Conservation (phyloP, 2,329 filamentous ascomycete genomes). For the Sporothrix globosa region DNA sequence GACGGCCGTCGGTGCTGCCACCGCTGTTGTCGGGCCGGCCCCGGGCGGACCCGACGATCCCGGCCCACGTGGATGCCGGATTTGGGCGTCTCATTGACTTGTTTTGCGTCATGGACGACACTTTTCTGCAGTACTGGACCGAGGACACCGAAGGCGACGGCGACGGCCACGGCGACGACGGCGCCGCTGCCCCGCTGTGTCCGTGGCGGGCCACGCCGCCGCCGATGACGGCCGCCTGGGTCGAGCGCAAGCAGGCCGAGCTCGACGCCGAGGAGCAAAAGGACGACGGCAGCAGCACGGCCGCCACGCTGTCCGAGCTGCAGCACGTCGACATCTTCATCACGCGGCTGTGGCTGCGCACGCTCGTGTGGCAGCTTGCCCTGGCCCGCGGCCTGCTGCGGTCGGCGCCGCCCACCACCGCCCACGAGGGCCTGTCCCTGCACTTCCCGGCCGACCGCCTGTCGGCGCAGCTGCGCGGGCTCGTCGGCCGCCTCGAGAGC, state of each 20-base stretch:
- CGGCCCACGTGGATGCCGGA: constrained; percentile 45
- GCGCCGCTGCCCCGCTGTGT: neutral
- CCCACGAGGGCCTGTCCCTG: constrained; percentile 47
- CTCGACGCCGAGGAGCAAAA: constrained; percentile 47
- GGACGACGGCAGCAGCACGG: constrained; percentile 35
- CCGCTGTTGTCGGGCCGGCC: constrained; percentile 44
- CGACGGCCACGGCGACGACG: neutral
- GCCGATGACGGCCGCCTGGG: constrained; percentile 6
- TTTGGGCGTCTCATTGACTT: constrained; percentile 43
- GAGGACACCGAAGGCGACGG: constrained; percentile 36
- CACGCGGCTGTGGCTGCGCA: constrained; percentile 49
- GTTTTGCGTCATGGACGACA: constrained; percentile 45
- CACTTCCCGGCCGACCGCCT: constrained; percentile 48
- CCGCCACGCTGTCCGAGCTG: constrained; percentile 44
- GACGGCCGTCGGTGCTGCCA: constrained; percentile 43
- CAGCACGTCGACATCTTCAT: constrained; percentile 49
- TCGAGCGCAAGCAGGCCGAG: constrained; percentile 47
- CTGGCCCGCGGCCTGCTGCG: constrained; percentile 47
- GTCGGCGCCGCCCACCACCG: constrained; percentile 41
- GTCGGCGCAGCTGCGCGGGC: constrained; percentile 46
- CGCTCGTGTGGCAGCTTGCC: constrained; percentile 49
- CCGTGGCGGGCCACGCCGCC: neutral
- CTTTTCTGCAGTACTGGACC: constrained; percentile 46
- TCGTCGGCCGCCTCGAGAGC: constrained; percentile 45
- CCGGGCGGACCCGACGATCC: constrained; percentile 43